Base-by-base conservation (phyloP, 345 rosid species). In the Noccaea caerulescens region DNA sequence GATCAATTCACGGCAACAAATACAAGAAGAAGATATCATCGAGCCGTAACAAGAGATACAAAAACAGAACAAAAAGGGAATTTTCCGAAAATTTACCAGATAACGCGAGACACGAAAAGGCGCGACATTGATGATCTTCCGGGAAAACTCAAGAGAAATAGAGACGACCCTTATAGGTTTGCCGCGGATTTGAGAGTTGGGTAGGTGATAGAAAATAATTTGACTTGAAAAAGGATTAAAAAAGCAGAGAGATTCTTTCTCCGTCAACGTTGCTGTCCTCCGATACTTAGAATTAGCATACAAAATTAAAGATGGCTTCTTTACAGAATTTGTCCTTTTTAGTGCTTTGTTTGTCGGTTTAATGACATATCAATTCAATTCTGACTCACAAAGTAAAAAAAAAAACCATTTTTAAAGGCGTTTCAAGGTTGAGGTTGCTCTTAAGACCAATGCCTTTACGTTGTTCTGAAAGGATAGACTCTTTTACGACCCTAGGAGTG, bases 181-280 rank as follows among this genome's bases (percentile, higher is more conserved):
- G 75, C 75, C 67, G 75, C 75, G 67, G 52, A 50, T 50, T 60
- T 71, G 60, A 70, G 41, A 27, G 43, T 3, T 70, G 47, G 42
- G 66, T 46, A n/a, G 16, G 57, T 47, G 66, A 56, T 1, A 13
- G 59, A 59, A 70, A 59, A 14, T 39, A 42, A 58, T 69, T 69
- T 49, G 73, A 69, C 73, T 69, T 20, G 41, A 1, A 10, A 43
- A 52, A n/a, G 55, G 55, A 56, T 56, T 18, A 32, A 46, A 58
- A 69, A 49, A 16, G 67, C n/a, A 25, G 52, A 60, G 43, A 70
- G 51, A 8, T 14, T 37, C 7, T 3, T n/a, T n/a, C 39, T n/a
- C 59, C 41, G 23, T 54, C 63, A 58, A 58, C 33, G 47, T 38
- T 58, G 10, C 16, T 58, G 63, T 38, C n/a, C 44, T 57, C 62